Evolutionary conservation across 495 filamentous ascomycete genomes (phyloP), one percentile per base, ranked within the genome.

Genomic region (Letharia lupina): DNA sequence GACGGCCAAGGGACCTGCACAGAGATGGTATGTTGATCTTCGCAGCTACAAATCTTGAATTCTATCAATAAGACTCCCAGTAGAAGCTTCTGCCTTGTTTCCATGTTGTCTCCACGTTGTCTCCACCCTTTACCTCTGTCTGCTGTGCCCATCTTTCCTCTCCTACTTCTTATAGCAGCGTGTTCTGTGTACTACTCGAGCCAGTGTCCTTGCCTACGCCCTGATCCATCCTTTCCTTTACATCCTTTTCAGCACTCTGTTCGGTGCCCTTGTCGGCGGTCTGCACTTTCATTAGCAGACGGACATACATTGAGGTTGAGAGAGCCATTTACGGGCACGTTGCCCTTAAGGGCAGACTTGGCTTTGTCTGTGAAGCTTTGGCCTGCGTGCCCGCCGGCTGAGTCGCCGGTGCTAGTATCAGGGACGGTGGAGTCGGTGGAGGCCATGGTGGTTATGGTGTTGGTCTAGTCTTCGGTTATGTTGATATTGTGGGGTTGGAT

Each of bases 331-430:
- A 68, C 62, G 28, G 66, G 44, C 23, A 63, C 23, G 56, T 63
- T 68, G 56, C 66, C 66, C 37, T 64, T 68, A 12, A 68, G 40
- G 4, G n/a, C 61, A 13, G 61, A 64, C 57, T 68, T 68, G 13
- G 66, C 66, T 62, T 68, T 68, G 33, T 68, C 66, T 7, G 62
- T 61, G 45, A 68, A 54, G 52, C 62, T 61, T 50, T 68, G 62
- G 37, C 61, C 66, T 16, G 42, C 61, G 28, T 64, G 66, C 13
- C 42, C 44, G 54, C 66, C 66, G 6, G 62, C 52, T 23, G 61
- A 58, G 42, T 68, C 66, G 33, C 66, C 66, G 12, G 62, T 59
- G 11, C 1, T 20, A 31, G 37, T 56, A 33, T 68, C 66, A 0
- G 61, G 66, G 42, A 68, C 56, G 13, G 66, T 68, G 56, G 61